Conservation (phyloP, 140 eudicot genomes). For the Eryngium alpinum region DNA sequence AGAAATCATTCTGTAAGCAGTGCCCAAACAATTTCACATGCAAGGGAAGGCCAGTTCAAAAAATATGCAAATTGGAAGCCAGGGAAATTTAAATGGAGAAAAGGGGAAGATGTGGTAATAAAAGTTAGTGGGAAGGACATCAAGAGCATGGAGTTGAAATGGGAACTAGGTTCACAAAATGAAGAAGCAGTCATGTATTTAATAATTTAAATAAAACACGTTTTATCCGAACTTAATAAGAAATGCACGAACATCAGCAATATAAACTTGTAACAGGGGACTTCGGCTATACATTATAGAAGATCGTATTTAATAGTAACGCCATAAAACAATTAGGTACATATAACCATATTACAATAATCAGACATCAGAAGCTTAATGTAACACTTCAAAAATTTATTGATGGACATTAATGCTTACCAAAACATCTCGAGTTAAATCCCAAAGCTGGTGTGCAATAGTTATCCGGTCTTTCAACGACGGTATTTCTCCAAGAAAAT, state of each 20-base stretch:
- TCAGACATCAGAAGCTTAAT: not conserved
- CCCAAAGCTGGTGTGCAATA: slow-evolving; percentile 93
- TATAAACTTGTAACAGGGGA: not conserved
- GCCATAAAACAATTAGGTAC: not conserved
- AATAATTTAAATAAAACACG: not conserved
- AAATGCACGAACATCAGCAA: not conserved
- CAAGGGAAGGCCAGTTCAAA: not conserved
- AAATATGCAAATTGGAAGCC: not conserved
- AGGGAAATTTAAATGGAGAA: not conserved
- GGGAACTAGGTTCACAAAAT: not conserved
- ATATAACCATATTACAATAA: not conserved
- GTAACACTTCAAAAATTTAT: slow-evolving; percentile 1
- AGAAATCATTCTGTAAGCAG: not conserved
- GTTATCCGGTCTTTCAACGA: slow-evolving; percentile 85
- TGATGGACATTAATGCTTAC: slow-evolving; percentile 35
- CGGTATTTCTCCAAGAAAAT: slow-evolving; percentile 97
- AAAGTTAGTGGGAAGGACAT: too few species aligned
- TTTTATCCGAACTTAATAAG: not conserved
- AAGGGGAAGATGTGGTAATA: not conserved
- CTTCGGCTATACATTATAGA: not conserved
- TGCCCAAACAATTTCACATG: not conserved
- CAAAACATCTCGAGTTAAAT: slow-evolving; percentile 72
- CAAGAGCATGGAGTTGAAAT: not conserved
- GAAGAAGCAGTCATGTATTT: not conserved
- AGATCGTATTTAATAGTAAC: not conserved